Percentiles rank a stretch among this genome's conserved stretches.
phyloP scores from a whole-genome alignment of 176 grass and related monocot genomes.

The Lolium rigidum region DNA sequence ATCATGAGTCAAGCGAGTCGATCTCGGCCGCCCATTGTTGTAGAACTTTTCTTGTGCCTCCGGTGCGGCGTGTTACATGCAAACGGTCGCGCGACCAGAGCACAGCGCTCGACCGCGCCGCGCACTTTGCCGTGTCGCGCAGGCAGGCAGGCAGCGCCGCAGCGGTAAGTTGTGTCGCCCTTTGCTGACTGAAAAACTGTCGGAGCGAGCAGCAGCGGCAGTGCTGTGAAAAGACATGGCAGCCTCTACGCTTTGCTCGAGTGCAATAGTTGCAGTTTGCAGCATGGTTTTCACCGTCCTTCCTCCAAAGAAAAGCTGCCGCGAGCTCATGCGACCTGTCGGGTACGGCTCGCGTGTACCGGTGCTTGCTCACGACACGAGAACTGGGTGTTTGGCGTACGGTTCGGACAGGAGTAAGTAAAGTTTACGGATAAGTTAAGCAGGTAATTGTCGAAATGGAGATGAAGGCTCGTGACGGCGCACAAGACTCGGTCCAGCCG shows the following conservation, averaged over 20 bases:
- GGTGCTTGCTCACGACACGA: too few species aligned
- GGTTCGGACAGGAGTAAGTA: not conserved
- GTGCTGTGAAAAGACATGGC: not conserved
- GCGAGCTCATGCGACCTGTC: not conserved
- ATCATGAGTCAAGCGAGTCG: too few species aligned
- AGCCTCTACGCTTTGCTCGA: constrained; percentile 4
- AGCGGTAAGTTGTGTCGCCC: not conserved
- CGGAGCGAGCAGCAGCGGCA: not conserved
- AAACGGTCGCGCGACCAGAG: not conserved
- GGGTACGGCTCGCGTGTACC: not conserved
- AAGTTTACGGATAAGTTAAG: not conserved
- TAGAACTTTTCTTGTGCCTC: too few species aligned
- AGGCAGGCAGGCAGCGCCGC: too few species aligned
- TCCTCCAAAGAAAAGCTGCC: not conserved
- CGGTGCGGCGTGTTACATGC: not conserved
- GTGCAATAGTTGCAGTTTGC: not conserved
- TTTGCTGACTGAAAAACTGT: not conserved
- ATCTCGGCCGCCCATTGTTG: too few species aligned
- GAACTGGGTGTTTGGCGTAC: too few species aligned
- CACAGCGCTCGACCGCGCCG: not conserved
- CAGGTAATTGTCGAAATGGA: too few species aligned
- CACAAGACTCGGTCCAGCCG: constrained; percentile 21
- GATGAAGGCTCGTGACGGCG: not conserved
- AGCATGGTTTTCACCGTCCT: not conserved
- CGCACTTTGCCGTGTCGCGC: too few species aligned